Base-by-base conservation (phyloP, 1,139 yeast species). In the Yamadazyma dendronema region DNA sequence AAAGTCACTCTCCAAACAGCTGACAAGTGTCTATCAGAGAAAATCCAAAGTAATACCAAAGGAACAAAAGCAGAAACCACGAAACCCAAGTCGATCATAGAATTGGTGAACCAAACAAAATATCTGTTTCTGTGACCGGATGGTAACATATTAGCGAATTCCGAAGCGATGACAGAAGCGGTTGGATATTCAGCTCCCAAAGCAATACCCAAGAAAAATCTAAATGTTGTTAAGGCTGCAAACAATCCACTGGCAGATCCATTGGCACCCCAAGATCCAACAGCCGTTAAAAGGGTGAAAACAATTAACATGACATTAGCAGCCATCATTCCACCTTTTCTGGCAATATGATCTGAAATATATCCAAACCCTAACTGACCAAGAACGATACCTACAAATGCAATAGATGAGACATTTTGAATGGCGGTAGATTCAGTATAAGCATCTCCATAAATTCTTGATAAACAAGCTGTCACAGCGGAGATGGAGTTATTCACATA, bases 171-270 rank as follows among this genome's bases (percentile, higher is more conserved):
- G 19, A 90, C 94, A 2, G 96, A 85, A 27, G 96, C 88, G 17
- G 95, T 84, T 31, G 96, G 96, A 57, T 90, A 90, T 65, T 90
- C 97, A 36, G 95, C 90, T 48, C 92, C 92, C 53, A 79, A 77
- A 46, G 89, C 94, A 48, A 84, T 72, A 60, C 96, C 97, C 37
- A 90, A 68, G 59, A 90, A 84, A 63, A 87, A 86, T 58, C 97
- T 76, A 60, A 84, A 87, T 13, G 81, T 82, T 10, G 95, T 87
- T 35, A 90, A 66, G 15, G 95, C 92, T 5, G 88, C 81, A 48
- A 88, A 78, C 63, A 88, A 65, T 25, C 96, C 96, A 37, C 75
- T 68, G 2, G 66, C 58, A 16, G 81, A 65, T 32, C 79, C 79
- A 34, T 76, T 67, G 15, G 76, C 79, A 52, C 96, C 96, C 96